Base-by-base conservation (phyloP, 106 monocot species). In the Dioscorea zingiberensis region DNA sequence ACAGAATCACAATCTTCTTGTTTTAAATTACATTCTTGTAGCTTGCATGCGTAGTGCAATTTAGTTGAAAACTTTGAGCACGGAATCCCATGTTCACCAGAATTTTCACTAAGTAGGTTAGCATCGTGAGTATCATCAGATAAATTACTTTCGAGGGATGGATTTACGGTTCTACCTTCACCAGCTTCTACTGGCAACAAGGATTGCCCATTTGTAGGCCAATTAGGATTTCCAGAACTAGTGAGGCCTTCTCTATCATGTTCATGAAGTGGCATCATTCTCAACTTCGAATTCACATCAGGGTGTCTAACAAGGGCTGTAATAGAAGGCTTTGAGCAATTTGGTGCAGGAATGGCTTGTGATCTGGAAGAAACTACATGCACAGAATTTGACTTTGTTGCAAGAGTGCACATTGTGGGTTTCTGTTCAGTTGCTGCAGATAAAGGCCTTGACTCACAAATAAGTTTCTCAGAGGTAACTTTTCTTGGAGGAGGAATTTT, bases 11-110 rank as follows among this genome's bases (percentile, higher is more conserved):
- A 13, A 64, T 21, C 57, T 46, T 64, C 12, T 26, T 69, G n/a
- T 15, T 62, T 73, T 30, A n/a, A 61, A 29, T 67, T n/a, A 53
- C 23, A 28, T 78, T 71, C 64, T 16, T 45, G n/a, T 9, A 51
- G 18, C 22, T 60, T 30, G 18, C 30, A 18, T 25, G 58, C 1
- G 25, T 17, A 25, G 29, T 25, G 44, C 15, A 38, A 22, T 29
- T 66, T 24, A 28, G 25, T 10, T 55, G 53, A 48, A 61, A 45
- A 16, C 9, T 61, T 53, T 19, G 44, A 18, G 28, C 59, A 22
- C 45, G 53, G 23, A 19, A 47, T 12, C 53, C 24, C 21, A 61
- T 44, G 44, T 49, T 6, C n/a, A 58, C 17, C n/a, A 55, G 47
- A 51, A 59, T 27, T 44, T 62, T 2, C 12, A 4, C 16, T 47